These are phyloP conservation scores for Trichoderma breve DNA, from an alignment of 2,329 filamentous ascomycete species.

Conservation along the genomic window DNA sequence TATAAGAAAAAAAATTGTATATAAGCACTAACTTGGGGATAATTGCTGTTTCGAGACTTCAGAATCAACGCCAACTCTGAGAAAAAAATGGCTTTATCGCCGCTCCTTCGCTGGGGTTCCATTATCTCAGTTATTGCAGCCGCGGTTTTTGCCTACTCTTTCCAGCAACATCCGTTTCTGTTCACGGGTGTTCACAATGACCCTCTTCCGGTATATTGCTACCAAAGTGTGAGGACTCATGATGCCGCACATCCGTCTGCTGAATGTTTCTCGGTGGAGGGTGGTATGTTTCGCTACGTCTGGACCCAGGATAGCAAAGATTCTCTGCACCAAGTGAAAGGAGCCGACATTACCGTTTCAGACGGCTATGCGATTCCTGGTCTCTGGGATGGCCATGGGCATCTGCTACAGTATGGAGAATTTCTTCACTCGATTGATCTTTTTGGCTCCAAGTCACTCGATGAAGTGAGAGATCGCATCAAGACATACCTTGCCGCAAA, in stretches of 20 bases:
- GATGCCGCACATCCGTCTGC: constrained; percentile 37
- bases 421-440: constrained; percentile 65
- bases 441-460: constrained; percentile 56
- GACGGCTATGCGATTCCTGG: constrained; percentile 61
- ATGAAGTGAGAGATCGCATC: constrained; percentile 54
- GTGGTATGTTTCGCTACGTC: constrained; percentile 52
- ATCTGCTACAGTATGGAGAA: constrained; percentile 65
- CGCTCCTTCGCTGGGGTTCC: constrained; percentile 31
- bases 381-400: constrained; percentile 69
- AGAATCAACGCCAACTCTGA: not conserved
- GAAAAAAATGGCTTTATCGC: constrained; percentile 15
- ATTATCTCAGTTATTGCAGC: constrained; percentile 32
- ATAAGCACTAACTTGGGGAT: not conserved
- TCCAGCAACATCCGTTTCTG: constrained; percentile 30
- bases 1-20: not conserved
- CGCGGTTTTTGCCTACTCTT: constrained; percentile 34
- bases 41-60: not conserved
- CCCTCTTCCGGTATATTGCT: constrained; percentile 37
- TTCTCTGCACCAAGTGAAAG: constrained; percentile 24
- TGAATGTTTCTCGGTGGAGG: constrained; percentile 55
- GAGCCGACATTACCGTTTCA: constrained; percentile 17
- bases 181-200: constrained; percentile 3
- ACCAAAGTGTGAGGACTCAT: constrained; percentile 39
- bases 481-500: constrained; percentile 49
- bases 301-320: constrained; percentile 37